These are phyloP conservation scores for Boletus rubescentipes DNA, from an alignment of 768 basidiomycete species.

Conservation along the genomic window DNA sequence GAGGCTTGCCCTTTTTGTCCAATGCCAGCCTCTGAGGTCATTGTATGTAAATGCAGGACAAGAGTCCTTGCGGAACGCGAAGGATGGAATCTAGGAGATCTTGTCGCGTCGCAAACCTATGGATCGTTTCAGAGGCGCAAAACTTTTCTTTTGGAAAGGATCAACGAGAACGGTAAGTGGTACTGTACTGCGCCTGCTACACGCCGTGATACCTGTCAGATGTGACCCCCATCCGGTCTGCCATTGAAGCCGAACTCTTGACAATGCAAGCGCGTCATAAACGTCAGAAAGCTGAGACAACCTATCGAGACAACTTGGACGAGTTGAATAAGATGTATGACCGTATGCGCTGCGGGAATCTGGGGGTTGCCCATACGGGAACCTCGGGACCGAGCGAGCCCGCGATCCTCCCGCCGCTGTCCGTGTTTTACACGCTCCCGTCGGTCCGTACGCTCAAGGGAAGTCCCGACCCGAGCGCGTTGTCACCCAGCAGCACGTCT, in stretches of 20 bases:
- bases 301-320: constrained; percentile 27
- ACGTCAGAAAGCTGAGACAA: constrained; percentile 29
- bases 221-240: constrained; percentile 9
- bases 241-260: constrained; percentile 32
- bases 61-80: constrained; percentile 32
- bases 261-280: constrained; percentile 23
- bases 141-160: constrained; percentile 38
- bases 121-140: constrained; percentile 39
- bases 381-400: neutral
- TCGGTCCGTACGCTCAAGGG: constrained; percentile 39
- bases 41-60: constrained; percentile 40
- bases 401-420: constrained; percentile 42
- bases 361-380: neutral
- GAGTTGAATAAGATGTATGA: constrained; percentile 46
- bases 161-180: constrained; percentile 38
- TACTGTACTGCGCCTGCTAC: neutral
- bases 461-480: constrained; percentile 18
- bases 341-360: constrained; percentile 38
- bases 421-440: constrained; percentile 50
- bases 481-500: neutral
- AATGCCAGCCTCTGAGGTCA: neutral
- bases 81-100: constrained; percentile 45
- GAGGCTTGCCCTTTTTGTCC: neutral
- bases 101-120: constrained; percentile 42
- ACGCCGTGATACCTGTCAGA: constrained; percentile 22